Conservation (phyloP, 306 rosid genomes). For the Castanea mollissima region DNA sequence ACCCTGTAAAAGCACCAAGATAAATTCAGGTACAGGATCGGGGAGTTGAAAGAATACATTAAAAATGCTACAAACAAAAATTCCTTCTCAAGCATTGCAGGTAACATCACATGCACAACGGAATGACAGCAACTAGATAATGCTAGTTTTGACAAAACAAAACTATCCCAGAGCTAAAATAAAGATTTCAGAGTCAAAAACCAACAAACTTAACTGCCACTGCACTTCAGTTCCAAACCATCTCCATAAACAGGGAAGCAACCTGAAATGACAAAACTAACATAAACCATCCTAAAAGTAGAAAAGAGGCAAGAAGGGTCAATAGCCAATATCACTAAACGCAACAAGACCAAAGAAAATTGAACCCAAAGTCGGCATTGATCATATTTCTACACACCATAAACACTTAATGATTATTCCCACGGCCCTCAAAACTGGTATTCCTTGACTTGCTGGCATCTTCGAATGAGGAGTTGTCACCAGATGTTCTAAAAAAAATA, state of each 20-base stretch:
- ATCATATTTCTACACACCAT: conserved; percentile 36
- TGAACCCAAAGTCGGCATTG: conserved; percentile 28
- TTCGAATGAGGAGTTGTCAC: conserved; percentile 60
- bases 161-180: conserved; percentile 44
- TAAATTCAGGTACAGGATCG: conserved; percentile 14
- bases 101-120: conserved; percentile 40
- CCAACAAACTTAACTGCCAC: conserved; percentile 98
- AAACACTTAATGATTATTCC: conserved; percentile 54
- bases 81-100: conserved; percentile 30
- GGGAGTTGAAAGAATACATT: conserved; percentile 16
- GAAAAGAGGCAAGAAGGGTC: conserved; percentile 38
- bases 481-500: conserved; percentile 40
- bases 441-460: conserved; percentile 58
- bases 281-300: conserved; percentile 45
- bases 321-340: conserved; percentile 44
- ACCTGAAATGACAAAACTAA: conserved; percentile 71
- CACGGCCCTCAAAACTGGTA: conserved; percentile 51
- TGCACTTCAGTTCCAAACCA: conserved; percentile 69
- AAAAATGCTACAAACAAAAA: conserved; percentile 34
- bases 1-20: neutral
- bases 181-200: conserved; percentile 52
- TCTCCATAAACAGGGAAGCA: conserved; percentile 74
- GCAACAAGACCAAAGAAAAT: conserved; percentile 53
- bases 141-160: conserved; percentile 36
- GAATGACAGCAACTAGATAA: conserved; percentile 31